Evolutionary conservation across 1,139 yeast genomes (phyloP), one percentile per base, ranked within the genome.

Genomic region (Eremothecium cymbalariae): DNA sequence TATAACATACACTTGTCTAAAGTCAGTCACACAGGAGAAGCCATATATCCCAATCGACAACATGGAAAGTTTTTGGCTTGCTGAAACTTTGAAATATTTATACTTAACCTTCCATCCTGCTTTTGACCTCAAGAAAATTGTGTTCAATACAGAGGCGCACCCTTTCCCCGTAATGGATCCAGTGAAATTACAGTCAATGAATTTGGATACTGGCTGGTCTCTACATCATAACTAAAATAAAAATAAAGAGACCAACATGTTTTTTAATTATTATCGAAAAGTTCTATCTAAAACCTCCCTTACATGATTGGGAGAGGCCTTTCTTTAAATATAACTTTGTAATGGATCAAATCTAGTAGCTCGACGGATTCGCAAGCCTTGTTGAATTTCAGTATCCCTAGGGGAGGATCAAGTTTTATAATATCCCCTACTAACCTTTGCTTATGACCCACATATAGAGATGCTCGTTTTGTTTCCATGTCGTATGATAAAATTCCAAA

Each of bases 141-240:
- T 88, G 2, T 85, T 85, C 67, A 88, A 84, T 59, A 84, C 95
- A 2, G 95, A 84, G 52, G 96, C 94, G 0, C 97, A 88, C 58
- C 94, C 94, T 28, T 73, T 88, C 62, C 96, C 96, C 14, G 68
- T 64, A 2, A 17, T 55, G 3, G 33, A 42, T 13, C 19, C 27
- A 2, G 40, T 25, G 4, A 24, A 28, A 13, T 15, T 55, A 17
- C 28, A 36, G 8, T 31, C 38, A 18, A 25, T 40, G 8, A 32
- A 40, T 20, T 34, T 47, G 25, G 39, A 32, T 6, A 49, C 57
- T 4, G 56, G 53, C 7, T 52, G 58, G 57, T 38, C 47, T 9
- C 21, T 41, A 15, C 35, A 37, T 15, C 15, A 18, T 9, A 5
- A 17, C 15, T 12, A 26, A 9, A 11, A 11, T 7, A 8, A 30